These are phyloP conservation scores for Nannizzia gypsea DNA, from an alignment of 2,329 filamentous ascomycete species.

Conservation along the genomic window DNA sequence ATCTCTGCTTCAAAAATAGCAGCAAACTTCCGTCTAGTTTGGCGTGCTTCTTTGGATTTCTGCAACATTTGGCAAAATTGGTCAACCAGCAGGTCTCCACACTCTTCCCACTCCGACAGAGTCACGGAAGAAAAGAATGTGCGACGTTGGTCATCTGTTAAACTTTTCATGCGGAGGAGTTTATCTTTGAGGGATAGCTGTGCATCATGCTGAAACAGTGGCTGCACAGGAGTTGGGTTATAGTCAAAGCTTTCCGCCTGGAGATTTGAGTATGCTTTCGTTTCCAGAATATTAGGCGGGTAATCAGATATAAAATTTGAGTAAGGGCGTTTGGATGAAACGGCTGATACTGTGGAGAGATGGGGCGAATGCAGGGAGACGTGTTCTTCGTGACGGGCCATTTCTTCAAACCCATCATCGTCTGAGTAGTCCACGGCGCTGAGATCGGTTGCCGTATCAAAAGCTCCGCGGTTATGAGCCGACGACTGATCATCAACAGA, in stretches of 20 bases:
- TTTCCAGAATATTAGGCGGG: constrained; percentile 32
- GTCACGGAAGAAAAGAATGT: constrained; percentile 42
- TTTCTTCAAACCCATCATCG: neutral
- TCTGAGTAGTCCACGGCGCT: constrained; percentile 15
- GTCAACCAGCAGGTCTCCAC: constrained; percentile 49
- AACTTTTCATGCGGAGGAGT: constrained; percentile 26
- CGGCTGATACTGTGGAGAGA: constrained; percentile 22
- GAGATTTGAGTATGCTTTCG: constrained; percentile 39
- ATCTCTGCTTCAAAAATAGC: constrained; percentile 45
- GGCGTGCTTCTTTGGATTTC: constrained; percentile 42
- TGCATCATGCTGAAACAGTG: constrained; percentile 15
- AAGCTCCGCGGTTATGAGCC: constrained; percentile 9
- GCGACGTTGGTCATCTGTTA: constrained; percentile 32
- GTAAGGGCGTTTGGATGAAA: constrained; percentile 20
- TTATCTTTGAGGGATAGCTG: constrained; percentile 25
- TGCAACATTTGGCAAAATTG: constrained; percentile 41
- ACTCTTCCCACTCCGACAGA: constrained; percentile 49
- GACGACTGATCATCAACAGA: neutral
- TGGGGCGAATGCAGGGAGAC: constrained; percentile 8
- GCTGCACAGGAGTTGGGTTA: constrained; percentile 24
- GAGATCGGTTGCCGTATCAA: constrained; percentile 15
- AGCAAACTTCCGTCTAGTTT: constrained; percentile 43
- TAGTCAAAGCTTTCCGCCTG: constrained; percentile 40
- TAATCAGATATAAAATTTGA: constrained; percentile 37
- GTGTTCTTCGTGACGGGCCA: constrained; percentile 7